Base-by-base conservation (phyloP, 768 basidiomycete species). In the Kwoniella sp. region DNA sequence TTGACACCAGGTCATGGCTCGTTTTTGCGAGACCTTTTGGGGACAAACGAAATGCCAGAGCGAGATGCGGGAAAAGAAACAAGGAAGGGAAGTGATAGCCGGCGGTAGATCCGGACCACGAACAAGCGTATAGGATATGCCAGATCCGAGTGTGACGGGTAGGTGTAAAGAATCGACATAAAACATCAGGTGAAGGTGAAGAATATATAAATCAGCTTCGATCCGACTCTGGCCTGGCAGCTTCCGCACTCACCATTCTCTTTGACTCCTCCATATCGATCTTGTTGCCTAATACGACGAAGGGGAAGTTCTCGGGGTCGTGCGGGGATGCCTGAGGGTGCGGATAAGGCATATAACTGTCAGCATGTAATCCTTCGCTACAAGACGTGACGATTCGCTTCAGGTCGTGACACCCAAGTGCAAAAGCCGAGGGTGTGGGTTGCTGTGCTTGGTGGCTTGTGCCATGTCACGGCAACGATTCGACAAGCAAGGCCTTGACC, bases 1-100 rank as follows among this genome's bases (percentile, higher is more conserved):
- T 76, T 98, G 94, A 81, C 96, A 99, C 96, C 96, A 99, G 3
- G 95, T 92, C 93, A 98, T 97, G 20, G 96, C 95, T 48, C 95
- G 90, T 81, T 99, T 99, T 88, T 99, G 95, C 9, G 93, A 92
- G 28, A 99, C 94, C 93, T 95, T 72, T 20, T n/a, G n/a, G 53
- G 2, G 55, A 22, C 26, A 29, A 8, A 28, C 17, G 28, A 8
- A 48, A 15, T 48, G 30, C 26, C 23, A 0, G 26, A 58, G 29
- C 9, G 56, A 13, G 30, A 11, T 30, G 28, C 26, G 22, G 28
- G 11, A 41, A 22, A 26, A 9, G 29, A 23, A 20, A 23, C 26
- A 13, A 37, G 26, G 61, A 28, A 25, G 22, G 29, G 25, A 26
- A 61, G 56, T 20, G 25, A 53, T 30, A 23, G 26, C 34, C 34